Conservation (phyloP, 2,329 filamentous ascomycete species). For the Talaromyces piceae region DNA sequence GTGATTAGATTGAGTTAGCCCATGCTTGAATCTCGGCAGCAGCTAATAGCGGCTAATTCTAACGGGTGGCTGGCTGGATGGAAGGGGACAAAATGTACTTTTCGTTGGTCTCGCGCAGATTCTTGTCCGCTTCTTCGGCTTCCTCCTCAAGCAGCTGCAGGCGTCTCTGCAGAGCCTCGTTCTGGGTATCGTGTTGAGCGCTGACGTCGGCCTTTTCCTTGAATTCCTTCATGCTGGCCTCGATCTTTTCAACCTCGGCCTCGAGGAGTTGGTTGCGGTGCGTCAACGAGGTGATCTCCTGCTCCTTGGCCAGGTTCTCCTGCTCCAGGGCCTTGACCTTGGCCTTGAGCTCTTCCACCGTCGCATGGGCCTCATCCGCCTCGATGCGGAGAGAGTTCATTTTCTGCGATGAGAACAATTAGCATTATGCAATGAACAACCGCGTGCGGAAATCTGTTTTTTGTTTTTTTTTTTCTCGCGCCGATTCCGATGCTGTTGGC, state of each 20-base stretch:
- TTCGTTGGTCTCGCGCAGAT: conserved; percentile 92
- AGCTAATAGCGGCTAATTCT: no score
- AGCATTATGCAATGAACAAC: conserved; percentile 9
- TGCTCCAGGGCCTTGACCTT: conserved; percentile 89
- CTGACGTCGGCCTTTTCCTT: conserved; percentile 83
- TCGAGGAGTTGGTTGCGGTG: conserved; percentile 95
- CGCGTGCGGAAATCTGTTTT: no score
- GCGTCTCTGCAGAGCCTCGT: conserved; percentile 84
- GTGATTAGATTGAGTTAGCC: conserved; percentile 17
- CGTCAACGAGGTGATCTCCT: conserved; percentile 91
- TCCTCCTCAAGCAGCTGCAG: conserved; percentile 96
- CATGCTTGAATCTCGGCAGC: no score
- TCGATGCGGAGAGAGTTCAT: conserved; percentile 92
- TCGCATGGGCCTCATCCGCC: conserved; percentile 73
- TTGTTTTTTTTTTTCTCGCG: no score
- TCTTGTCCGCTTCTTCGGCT: conserved; percentile 93
- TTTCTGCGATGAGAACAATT: conserved; percentile 52
- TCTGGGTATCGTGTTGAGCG: conserved; percentile 74
- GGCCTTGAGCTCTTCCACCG: conserved; percentile 78
- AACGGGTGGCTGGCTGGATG: not conserved
- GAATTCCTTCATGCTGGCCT: conserved; percentile 71
- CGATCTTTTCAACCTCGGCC: conserved; percentile 84
- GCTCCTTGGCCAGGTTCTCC: conserved; percentile 93
- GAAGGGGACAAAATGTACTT: conserved; percentile 62
- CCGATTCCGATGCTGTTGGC: conserved; percentile 12